phyloP scores from a whole-genome alignment of 2,329 filamentous ascomycete species.

The Sarocladium strictum region DNA sequence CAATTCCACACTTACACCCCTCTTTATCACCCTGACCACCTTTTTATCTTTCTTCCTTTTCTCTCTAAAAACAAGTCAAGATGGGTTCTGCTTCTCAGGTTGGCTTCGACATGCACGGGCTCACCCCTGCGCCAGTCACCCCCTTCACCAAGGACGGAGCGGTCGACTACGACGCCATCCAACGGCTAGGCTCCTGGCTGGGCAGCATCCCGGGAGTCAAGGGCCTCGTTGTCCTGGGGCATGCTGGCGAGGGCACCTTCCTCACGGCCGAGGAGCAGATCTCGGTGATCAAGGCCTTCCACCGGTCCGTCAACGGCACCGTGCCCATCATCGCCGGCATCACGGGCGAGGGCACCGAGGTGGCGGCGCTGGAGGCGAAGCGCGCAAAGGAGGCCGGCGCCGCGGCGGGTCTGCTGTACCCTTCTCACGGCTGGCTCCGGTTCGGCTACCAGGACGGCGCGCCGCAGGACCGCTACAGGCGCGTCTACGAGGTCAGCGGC shows the following conservation, averaged over 20 bases:
- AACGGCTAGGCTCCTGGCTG: conserved; percentile 46
- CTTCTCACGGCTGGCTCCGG: conserved; percentile 48
- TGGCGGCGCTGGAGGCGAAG: conserved; percentile 44
- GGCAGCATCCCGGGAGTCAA: conserved; percentile 45
- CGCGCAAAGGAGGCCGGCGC: conserved; percentile 45
- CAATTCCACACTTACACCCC: no score
- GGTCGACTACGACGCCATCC: conserved; percentile 46
- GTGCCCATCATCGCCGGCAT: conserved; percentile 48
- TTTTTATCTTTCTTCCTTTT: not conserved
- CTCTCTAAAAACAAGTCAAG: not conserved
- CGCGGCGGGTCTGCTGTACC: conserved; percentile 44
- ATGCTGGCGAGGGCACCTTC: conserved; percentile 49
- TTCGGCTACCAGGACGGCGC: conserved; percentile 48
- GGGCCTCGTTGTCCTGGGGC: conserved; percentile 47
- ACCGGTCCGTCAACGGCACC: conserved; percentile 42
- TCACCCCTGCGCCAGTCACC: conserved; percentile 45
- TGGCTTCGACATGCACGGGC: conserved; percentile 22
- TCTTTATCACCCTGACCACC: not conserved
- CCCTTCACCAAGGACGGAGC: conserved; percentile 42
- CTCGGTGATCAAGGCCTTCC: conserved; percentile 44
- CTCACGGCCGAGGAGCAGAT: conserved; percentile 43
- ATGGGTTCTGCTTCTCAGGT: conserved; percentile 36
- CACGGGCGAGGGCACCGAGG: conserved; percentile 46
- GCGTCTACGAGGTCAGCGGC: conserved; percentile 41
- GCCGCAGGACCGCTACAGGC: conserved; percentile 44